Conservation (phyloP, 768 basidiomycete genomes). For the Lactarius tabidus region DNA sequence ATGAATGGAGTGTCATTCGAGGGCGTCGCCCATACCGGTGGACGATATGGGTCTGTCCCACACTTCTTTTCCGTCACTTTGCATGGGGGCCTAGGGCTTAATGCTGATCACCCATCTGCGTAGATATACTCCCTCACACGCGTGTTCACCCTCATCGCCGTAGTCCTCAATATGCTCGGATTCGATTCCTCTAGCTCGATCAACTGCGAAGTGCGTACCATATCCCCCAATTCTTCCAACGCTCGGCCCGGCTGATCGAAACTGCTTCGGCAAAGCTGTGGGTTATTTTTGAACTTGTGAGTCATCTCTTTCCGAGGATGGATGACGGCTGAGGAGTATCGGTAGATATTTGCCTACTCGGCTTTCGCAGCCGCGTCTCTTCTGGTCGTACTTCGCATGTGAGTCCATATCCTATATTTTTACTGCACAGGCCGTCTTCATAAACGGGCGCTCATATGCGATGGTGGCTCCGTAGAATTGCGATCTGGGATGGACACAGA, state of each 20-base stretch:
- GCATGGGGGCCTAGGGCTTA: neutral
- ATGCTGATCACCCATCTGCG: neutral
- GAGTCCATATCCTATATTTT: neutral
- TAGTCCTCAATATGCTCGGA: neutral
- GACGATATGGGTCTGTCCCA: constrained; percentile 11
- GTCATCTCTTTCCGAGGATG: neutral
- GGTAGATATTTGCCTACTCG: neutral
- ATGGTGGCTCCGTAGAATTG: neutral
- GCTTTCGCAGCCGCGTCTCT: neutral
- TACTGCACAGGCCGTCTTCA: neutral
- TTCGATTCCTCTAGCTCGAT: neutral
- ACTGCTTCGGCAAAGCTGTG: neutral
- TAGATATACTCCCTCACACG: constrained; percentile 20
- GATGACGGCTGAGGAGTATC: neutral
- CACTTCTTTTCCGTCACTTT: neutral
- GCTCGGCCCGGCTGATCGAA: neutral
- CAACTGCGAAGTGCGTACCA: constrained; percentile 12
- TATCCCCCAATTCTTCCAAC: neutral
- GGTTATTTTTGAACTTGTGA: neutral
- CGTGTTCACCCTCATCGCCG: neutral
- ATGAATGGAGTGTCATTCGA: constrained; percentile 1
- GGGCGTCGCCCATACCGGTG: constrained; percentile 9
- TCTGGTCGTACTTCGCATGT: constrained; percentile 15
- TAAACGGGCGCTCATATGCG: neutral
- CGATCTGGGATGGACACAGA: constrained; percentile 4